Evolutionary conservation across 2,329 filamentous ascomycete genomes (phyloP), one percentile per base, ranked within the genome.

Genomic region (Fusarium devonianum): DNA sequence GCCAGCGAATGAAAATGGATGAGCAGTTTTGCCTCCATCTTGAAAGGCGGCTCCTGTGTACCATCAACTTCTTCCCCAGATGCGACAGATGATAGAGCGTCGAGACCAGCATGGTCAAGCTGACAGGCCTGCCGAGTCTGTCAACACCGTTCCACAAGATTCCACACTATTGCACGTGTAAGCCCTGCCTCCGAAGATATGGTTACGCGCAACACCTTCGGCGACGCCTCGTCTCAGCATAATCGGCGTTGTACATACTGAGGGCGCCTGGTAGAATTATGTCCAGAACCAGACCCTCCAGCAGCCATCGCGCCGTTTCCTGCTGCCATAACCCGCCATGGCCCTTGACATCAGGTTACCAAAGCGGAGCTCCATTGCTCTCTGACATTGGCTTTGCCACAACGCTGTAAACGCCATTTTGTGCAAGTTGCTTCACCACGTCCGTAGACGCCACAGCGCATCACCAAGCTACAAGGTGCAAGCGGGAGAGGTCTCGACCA

Each of bases 21-120:
- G n/a, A 25, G 16, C 18, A 13, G 14, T 35, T 40, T n/a, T 44
- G 17, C 39, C 44, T 53, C 32, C 26, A 49, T 44, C 38, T 48
- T 45, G 39, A 42, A 47, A 21, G n/a, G 41, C 34, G 19, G 10
- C 13, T 30, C 19, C 5, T 39, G 52, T 62, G 43, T 47, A 49
- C 12, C 49, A 17, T 57, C 43, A 41, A 36, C 50, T 42, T 47
- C 54, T 50, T 37, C 50, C 35, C 42, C 35, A 59, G 37, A 40
- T 36, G 39, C 29, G 47, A 53, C 52, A 14, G 16, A 22, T 39
- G 32, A 43, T 13, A 34, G 25, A 36, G 32, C 19, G 25, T 29
- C 58, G 33, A 34, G n/a, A 30, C 30, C 37, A 51, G 36, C 32
- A 63, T 59, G 57, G 47, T 63, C 55, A 62, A 55, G 49, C 46